Conservation (phyloP, 1,284 basidiomycete species). For the Vanrija sp. region DNA sequence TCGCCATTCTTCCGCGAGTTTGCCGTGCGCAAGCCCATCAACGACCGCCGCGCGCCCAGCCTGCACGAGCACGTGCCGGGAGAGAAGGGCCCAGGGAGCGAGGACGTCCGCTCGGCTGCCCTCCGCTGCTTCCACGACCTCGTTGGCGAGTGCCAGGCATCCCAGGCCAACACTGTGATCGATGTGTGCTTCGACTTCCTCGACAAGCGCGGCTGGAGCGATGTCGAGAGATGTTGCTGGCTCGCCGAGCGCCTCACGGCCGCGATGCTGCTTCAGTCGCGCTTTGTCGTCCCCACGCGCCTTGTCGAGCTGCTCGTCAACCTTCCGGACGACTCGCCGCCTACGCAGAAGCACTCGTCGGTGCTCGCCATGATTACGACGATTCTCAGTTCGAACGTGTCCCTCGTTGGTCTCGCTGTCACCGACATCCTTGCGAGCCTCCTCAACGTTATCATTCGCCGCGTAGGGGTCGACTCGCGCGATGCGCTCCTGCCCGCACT, state of each 20-base stretch:
- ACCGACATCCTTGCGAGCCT: conserved; percentile 80
- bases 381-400: conserved; percentile 71
- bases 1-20: conserved; percentile 77
- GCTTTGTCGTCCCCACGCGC: conserved; percentile 79
- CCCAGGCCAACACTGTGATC: conserved; percentile 65
- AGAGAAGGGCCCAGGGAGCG: conserved; percentile 72
- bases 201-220: conserved; percentile 66
- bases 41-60: conserved; percentile 76
- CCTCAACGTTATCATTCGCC: conserved; percentile 67
- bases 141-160: conserved; percentile 69
- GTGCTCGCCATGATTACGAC: conserved; percentile 79
- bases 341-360: conserved; percentile 61
- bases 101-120: conserved; percentile 70
- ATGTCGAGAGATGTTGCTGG: conserved; percentile 74
- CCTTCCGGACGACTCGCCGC: conserved; percentile 58
- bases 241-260: conserved; percentile 68
- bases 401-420: conserved; percentile 84
- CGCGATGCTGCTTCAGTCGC: conserved; percentile 88
- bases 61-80: conserved; percentile 82
- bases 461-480: conserved; percentile 60
- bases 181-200: conserved; percentile 66
- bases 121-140: conserved; percentile 70
- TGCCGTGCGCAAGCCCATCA: conserved; percentile 62
- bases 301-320: conserved; percentile 76
- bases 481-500: conserved; percentile 68